Conservation (phyloP, 257 asterid species). For the Datura wrightii region DNA sequence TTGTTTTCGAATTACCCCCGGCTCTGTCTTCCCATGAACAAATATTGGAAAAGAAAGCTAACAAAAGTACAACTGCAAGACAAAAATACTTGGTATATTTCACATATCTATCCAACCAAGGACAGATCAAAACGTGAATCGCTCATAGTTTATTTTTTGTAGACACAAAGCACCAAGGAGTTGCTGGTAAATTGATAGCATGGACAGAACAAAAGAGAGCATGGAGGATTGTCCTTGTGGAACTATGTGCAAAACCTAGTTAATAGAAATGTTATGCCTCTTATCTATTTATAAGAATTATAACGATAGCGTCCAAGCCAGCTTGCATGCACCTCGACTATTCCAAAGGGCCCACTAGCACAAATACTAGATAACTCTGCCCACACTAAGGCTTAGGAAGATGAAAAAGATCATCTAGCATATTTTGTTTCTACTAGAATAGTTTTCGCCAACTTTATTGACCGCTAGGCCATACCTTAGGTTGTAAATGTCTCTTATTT, state of each 20-base stretch:
- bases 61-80: neutral
- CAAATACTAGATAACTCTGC: neutral
- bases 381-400: neutral
- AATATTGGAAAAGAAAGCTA: conserved; percentile 14
- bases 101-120: neutral
- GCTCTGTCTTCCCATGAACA: neutral
- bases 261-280: conserved; percentile 11
- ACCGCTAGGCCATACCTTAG: neutral
- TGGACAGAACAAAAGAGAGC: neutral
- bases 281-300: neutral
- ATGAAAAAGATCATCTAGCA: neutral
- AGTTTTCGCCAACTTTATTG: neutral
- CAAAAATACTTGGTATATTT: neutral
- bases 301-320: neutral
- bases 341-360: neutral
- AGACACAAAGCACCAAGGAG: neutral
- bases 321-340: neutral
- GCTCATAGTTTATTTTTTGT: conserved; percentile 3
- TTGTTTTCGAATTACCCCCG: neutral
- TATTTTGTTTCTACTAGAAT: neutral
- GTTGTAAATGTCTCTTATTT: neutral
- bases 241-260: conserved; percentile 15
- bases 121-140: conserved; percentile 8
- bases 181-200: conserved; percentile 15
- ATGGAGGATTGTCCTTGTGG: neutral